Percentiles rank a stretch among this genome's conserved stretches.
phyloP scores from a whole-genome alignment of 192 early-diverging fungal species.

The Dissophora globulifera region DNA sequence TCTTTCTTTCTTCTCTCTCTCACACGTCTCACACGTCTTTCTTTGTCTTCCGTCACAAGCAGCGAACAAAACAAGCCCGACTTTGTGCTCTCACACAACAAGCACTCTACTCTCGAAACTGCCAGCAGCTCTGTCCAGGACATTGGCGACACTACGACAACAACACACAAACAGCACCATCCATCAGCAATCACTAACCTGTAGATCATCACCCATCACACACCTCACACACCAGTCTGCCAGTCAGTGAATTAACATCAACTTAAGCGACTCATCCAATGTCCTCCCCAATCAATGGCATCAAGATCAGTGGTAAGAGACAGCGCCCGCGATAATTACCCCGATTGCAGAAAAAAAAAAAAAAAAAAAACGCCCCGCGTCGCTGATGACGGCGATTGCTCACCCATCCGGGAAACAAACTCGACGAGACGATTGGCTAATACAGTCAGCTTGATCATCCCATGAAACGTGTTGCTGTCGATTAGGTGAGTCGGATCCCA shows the following conservation, averaged over 20 bases:
- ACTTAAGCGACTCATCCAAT: too few relatives aligned
- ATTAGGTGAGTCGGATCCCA: constrained; percentile 65
- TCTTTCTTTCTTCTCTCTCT: too few relatives aligned
- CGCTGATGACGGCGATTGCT: background rate
- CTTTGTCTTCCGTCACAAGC: too few relatives aligned
- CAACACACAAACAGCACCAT: background rate
- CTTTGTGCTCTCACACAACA: constrained; percentile 3
- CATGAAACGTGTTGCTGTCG: background rate
- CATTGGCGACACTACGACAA: too few relatives aligned
- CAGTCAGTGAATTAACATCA: background rate
- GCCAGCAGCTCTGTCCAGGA: too few relatives aligned
- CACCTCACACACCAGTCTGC: too few relatives aligned
- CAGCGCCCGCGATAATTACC: background rate
- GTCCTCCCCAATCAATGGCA: constrained; percentile 47
- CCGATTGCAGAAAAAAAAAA: background rate
- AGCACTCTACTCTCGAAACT: too few relatives aligned
- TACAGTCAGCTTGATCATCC: too few relatives aligned
- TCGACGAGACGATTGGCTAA: too few relatives aligned
- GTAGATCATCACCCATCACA: too few relatives aligned
- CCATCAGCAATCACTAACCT: background rate
- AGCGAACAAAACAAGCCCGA: too few relatives aligned
- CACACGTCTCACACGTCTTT: too few relatives aligned
- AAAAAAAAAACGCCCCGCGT: background rate
- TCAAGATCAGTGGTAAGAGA: constrained; percentile 52
- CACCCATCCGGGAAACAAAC: background rate